Percentiles rank a stretch among this genome's conserved stretches.
phyloP scores from a whole-genome alignment of 352 stramenopile genomes.

The Phytopythium montanum region DNA sequence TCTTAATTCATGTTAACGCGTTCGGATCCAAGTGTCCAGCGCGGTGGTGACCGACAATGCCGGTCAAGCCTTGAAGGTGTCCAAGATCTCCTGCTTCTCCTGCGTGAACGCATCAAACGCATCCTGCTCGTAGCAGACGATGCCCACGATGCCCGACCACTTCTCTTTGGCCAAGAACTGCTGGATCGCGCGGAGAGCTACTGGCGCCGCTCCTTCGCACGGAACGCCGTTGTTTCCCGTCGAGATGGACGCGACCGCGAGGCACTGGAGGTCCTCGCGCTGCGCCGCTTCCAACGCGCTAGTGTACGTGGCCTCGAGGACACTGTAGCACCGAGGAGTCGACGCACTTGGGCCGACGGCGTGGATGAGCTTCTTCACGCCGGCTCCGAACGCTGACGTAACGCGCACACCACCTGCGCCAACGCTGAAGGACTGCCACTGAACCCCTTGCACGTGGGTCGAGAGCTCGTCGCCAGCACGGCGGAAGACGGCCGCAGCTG shows the following conservation, averaged over 20 bases:
- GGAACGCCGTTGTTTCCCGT: constrained; percentile 57
- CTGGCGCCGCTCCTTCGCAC: constrained; percentile 13
- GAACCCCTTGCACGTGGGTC: constrained; percentile 3
- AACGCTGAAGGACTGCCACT: constrained; percentile 21
- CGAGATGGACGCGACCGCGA: constrained; percentile 65
- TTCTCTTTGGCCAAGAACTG: constrained; percentile 28
- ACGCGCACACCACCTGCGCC: constrained; percentile 25
- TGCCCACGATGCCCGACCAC: constrained; percentile 32
- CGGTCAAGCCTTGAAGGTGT: constrained; percentile 13
- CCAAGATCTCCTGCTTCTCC: constrained; percentile 15
- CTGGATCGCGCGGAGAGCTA: constrained; percentile 37
- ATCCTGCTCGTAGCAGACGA: constrained; percentile 37
- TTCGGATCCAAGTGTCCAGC: no score
- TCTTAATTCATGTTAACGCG: no score
- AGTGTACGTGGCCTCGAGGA: constrained; percentile 25
- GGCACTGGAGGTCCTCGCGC: constrained; percentile 37
- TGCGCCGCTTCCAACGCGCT: constrained; percentile 31
- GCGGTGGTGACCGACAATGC: no score
- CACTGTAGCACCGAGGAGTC: constrained; percentile 16
- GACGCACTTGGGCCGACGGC: constrained; percentile 39
- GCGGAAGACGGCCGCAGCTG: constrained; percentile 36
- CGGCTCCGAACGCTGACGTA: constrained; percentile 48
- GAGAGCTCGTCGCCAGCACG: constrained; percentile 22
- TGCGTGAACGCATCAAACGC: constrained; percentile 26
- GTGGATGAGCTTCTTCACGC: constrained; percentile 55